Conservation (phyloP, 2,329 filamentous ascomycete genomes). For the Bipolaris cookei region DNA sequence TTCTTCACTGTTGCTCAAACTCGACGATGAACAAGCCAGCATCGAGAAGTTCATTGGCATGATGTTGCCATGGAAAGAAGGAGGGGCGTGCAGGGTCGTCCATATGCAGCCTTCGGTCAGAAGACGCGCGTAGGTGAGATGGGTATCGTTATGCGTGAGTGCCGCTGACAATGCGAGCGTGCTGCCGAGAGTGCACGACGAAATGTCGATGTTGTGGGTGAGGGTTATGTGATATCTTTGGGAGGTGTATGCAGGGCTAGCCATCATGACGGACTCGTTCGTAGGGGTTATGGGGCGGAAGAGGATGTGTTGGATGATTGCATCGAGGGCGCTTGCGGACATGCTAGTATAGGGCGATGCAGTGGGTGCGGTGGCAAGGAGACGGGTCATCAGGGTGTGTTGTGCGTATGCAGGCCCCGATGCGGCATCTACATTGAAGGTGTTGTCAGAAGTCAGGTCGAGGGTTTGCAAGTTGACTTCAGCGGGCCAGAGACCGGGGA, state of each 20-base stretch:
- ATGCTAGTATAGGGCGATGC: conserved; percentile 12
- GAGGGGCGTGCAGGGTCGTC: conserved; percentile 60
- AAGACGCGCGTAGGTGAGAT: conserved; percentile 60
- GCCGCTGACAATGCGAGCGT: conserved; percentile 70
- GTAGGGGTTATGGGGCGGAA: conserved; percentile 56
- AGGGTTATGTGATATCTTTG: conserved; percentile 56
- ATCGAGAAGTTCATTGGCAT: conserved; percentile 52
- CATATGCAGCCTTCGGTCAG: conserved; percentile 68
- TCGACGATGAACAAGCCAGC: conserved; percentile 48
- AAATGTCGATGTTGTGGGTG: neutral
- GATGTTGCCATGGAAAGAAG: conserved; percentile 56
- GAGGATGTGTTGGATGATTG: conserved; percentile 52
- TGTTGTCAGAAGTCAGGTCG: conserved; percentile 42
- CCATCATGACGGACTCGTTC: conserved; percentile 52
- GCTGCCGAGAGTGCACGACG: conserved; percentile 69
- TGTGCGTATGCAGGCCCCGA: neutral
- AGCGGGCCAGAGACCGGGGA: conserved; percentile 54
- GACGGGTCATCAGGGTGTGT: neutral
- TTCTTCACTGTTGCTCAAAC: neutral
- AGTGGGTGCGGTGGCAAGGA: conserved; percentile 16
- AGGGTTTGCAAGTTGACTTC: conserved; percentile 26
- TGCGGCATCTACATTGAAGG: neutral
- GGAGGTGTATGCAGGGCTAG: conserved; percentile 30
- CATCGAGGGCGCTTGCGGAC: conserved; percentile 41
- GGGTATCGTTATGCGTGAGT: conserved; percentile 59